Evolutionary conservation across 2,329 filamentous ascomycete species (phyloP), one percentile per base, ranked within the genome.

Genomic region (Scolecobasidium constrictum): DNA sequence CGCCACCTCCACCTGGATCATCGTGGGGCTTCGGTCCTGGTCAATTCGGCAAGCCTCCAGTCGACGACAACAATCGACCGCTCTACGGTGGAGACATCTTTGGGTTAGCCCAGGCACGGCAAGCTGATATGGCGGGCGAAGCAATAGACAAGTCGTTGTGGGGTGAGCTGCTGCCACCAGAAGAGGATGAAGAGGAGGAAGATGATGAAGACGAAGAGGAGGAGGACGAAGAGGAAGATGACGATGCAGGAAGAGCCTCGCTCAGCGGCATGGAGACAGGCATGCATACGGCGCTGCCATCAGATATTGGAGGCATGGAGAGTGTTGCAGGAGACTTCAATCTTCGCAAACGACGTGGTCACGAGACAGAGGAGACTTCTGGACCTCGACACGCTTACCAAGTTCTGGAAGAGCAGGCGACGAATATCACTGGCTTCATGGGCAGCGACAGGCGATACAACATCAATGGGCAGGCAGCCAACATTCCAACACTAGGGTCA

Each of bases 11-110:
- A 2, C 73, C 86, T 1, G 90, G 90, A 38, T 88, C 83, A 18
- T 77, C 81, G 45, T 98, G 92, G 92, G 92, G 92, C 2, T 98
- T 94, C 61, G 84, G 90, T 52, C 87, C 90, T 5, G 92, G 92
- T 46, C 88, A 90, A 47, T 98, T 90, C 70, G 92, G 92, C 40
- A 96, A 96, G 60, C 90, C 92, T 1, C 92, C 92, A 0, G 80
- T 94, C 1, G 90, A 96, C 57, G 92, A 96, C 53, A 84, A 86
- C 60, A 94, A 94, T 60, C 73, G 86, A 40, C 88, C 92, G 0
- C 68, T 95, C 3, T 96, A 88, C 57, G 92, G 90, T 41, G 90
- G 92, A 51, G 92, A 98, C 61, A 85, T 96, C 17, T 95, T 94
- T 57, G 92, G 92, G 46, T 77, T 93, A 38, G 59, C 77, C 43